phyloP scores from a whole-genome alignment of 2,329 filamentous ascomycete genomes.

The Aspergillus pseudonomiae region DNA sequence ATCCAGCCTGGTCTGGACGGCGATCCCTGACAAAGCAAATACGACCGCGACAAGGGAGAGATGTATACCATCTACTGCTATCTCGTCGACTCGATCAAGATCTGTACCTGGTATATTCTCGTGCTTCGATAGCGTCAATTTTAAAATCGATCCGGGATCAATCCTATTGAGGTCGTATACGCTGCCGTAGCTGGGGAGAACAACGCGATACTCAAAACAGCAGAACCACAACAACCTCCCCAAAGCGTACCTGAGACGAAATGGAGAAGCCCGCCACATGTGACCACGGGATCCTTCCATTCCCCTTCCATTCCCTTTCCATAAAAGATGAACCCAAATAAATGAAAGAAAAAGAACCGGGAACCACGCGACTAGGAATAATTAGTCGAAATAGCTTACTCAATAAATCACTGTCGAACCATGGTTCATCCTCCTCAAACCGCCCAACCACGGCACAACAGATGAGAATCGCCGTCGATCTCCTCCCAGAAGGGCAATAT shows the following conservation, averaged over 20 bases:
- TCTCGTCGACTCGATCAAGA: no score
- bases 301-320: background rate
- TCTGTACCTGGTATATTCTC: background rate
- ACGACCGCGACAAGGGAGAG: no score
- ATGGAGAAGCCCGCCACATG: background rate
- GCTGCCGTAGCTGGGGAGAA: background rate
- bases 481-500: background rate
- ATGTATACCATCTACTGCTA: no score
- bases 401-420: background rate
- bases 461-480: background rate
- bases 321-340: background rate
- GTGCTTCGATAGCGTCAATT: background rate
- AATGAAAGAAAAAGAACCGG: background rate
- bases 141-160: background rate
- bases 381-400: background rate
- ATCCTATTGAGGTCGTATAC: background rate
- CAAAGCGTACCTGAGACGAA: background rate
- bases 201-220: background rate
- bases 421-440: background rate
- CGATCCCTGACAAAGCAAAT: constrained; percentile 1
- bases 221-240: background rate
- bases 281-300: background rate
- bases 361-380: background rate
- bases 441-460: background rate
- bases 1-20: constrained; percentile 4